These are phyloP conservation scores for Globisporangium canariense DNA, from an alignment of 352 stramenopile species.

Conservation along the genomic window DNA sequence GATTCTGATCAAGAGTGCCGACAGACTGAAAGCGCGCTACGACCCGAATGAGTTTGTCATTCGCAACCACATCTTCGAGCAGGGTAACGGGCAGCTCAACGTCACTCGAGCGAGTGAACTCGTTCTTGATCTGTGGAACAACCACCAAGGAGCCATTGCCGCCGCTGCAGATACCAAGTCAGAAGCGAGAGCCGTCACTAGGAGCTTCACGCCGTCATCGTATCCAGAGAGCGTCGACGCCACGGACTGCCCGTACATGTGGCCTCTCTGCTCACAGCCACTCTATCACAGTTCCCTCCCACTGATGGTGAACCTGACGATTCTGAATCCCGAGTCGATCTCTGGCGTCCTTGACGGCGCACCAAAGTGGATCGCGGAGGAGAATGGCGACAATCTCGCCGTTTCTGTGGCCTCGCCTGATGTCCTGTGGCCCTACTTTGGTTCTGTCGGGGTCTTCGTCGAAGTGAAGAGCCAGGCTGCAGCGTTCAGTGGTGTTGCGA, in stretches of 20 bases:
- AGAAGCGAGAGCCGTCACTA: constrained; percentile 1
- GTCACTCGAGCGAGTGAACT: constrained; percentile 51
- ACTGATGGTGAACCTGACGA: constrained; percentile 82
- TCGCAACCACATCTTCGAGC: constrained; percentile 83
- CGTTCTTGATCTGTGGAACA: constrained; percentile 38
- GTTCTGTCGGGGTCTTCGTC: constrained; percentile 68
- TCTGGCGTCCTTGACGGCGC: constrained; percentile 39
- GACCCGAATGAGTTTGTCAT: constrained; percentile 36
- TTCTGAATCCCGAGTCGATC: constrained; percentile 62
- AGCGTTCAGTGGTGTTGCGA: constrained; percentile 34
- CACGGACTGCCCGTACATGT: constrained; percentile 85
- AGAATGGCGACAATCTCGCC: constrained; percentile 46
- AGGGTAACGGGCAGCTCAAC: constrained; percentile 76
- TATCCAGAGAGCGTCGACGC: constrained; percentile 68
- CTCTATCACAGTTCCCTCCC: constrained; percentile 71
- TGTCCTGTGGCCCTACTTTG: constrained; percentile 65
- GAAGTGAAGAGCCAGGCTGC: constrained; percentile 49
- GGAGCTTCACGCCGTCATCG: constrained; percentile 29
- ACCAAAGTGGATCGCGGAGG: constrained; percentile 45
- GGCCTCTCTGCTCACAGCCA: constrained; percentile 78
- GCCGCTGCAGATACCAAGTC: constrained; percentile 5
- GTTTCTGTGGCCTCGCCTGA: constrained; percentile 49
- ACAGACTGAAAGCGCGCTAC: constrained; percentile 32
- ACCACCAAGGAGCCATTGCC: constrained; percentile 24
- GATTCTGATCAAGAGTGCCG: constrained; percentile 55